Conservation (phyloP, 2,329 filamentous ascomycete genomes). For the Neofusicoccum laricinum region DNA sequence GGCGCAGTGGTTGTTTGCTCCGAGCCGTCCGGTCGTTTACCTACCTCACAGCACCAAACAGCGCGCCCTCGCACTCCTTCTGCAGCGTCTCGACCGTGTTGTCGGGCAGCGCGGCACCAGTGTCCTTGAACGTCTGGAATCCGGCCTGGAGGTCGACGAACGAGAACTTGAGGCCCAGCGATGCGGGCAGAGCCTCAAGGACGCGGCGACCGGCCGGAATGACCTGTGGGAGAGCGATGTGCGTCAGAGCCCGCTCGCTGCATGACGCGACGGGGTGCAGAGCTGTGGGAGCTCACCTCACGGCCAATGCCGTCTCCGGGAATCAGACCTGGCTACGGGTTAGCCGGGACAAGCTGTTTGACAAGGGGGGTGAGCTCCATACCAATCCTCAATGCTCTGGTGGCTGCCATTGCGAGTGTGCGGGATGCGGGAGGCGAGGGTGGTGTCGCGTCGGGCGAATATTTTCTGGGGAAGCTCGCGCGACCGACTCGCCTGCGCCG, state of each 20-base stretch:
- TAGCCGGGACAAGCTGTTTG: not conserved
- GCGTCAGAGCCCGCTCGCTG: not conserved
- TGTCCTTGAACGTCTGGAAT: slow-evolving; percentile 89
- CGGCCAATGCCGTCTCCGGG: slow-evolving; percentile 97
- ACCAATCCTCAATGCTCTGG: slow-evolving; percentile 19
- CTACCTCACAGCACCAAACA: slow-evolving; percentile 88
- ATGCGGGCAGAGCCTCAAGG: slow-evolving; percentile 88
- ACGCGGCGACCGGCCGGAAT: slow-evolving; percentile 89
- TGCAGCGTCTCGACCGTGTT: slow-evolving; percentile 86
- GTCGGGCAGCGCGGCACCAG: slow-evolving; percentile 83
- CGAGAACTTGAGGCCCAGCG: slow-evolving; percentile 87
- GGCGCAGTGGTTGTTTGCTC: not conserved
- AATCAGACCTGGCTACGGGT: slow-evolving; percentile 70
- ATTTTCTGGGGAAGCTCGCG: slow-evolving; percentile 18
- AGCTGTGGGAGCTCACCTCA: slow-evolving; percentile 54
- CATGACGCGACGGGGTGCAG: not conserved
- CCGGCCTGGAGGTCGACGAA: slow-evolving; percentile 92
- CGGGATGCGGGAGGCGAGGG: not conserved
- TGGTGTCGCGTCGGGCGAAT: slow-evolving; percentile 1
- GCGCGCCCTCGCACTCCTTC: slow-evolving; percentile 88
- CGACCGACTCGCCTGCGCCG: slow-evolving; percentile 5
- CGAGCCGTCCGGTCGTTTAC: not conserved
- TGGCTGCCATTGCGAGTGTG: slow-evolving; percentile 18
- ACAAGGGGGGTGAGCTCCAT: not conserved
- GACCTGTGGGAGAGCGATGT: slow-evolving; percentile 38